phyloP scores from a whole-genome alignment of 805 yeast species.

The Candida patagonica region DNA sequence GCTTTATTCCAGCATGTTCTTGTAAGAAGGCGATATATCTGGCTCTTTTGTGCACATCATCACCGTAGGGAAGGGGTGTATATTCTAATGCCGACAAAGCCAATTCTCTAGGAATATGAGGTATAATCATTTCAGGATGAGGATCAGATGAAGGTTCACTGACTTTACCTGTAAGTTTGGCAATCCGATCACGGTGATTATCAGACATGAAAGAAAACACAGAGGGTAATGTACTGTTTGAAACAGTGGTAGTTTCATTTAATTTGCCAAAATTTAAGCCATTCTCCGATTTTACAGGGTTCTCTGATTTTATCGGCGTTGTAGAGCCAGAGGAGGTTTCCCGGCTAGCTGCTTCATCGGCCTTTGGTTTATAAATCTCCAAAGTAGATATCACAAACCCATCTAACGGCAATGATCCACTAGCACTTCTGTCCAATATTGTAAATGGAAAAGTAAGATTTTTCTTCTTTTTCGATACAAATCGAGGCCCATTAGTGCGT shows the following conservation, averaged over 20 bases:
- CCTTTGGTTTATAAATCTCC: not conserved
- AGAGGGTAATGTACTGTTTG: not conserved
- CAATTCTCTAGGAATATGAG: not conserved
- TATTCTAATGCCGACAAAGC: slow-evolving; percentile 17
- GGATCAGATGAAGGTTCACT: not conserved
- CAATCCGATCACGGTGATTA: not conserved
- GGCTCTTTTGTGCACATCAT: slow-evolving; percentile 13
- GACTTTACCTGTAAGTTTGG: not conserved
- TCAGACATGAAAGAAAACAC: not conserved
- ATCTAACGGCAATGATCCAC: not conserved
- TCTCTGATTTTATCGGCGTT: too few relatives aligned
- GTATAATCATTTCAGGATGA: not conserved
- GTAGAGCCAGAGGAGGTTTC: not conserved
- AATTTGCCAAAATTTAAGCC: not conserved
- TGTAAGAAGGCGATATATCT: slow-evolving; percentile 19
- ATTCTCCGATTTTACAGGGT: not conserved
- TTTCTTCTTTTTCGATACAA: not conserved
- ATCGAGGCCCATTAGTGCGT: not conserved
- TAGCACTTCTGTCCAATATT: not conserved
- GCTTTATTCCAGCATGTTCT: slow-evolving; percentile 11
- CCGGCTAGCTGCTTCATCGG: not conserved
- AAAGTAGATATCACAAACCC: not conserved
- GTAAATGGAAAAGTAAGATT: not conserved
- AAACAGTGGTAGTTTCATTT: not conserved
- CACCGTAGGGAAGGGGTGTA: slow-evolving; percentile 16